A percentile compares a stretch with the other conserved stretches of the same genome.
phyloP scores from a whole-genome alignment of 1,284 basidiomycete genomes.

The Apiotrichum porosum region DNA sequence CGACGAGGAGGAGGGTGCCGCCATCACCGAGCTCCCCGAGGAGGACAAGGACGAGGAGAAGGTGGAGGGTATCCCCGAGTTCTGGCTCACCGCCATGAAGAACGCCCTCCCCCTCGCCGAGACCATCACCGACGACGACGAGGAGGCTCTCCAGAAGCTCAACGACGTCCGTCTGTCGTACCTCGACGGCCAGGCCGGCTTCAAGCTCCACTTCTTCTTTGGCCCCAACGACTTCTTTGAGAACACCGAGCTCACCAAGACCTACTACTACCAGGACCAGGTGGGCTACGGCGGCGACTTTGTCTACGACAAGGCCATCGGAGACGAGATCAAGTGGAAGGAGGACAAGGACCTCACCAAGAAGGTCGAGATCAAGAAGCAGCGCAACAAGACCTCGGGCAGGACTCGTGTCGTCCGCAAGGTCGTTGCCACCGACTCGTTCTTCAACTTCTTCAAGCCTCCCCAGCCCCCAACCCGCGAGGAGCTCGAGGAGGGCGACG shows the following conservation, averaged over 20 bases:
- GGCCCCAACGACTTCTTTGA: constrained; percentile 80
- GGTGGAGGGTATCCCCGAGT: constrained; percentile 76
- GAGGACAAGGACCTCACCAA: constrained; percentile 97
- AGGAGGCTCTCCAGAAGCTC: constrained; percentile 62
- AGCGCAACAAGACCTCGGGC: constrained; percentile 96
- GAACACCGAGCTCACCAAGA: constrained; percentile 80
- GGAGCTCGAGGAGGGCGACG: constrained; percentile 64
- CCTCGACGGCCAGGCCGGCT: constrained; percentile 71
- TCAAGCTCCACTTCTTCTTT: constrained; percentile 85
- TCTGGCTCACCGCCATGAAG: constrained; percentile 94
- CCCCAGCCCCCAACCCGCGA: constrained; percentile 71
- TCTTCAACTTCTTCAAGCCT: constrained; percentile 96
- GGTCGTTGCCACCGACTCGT: constrained; percentile 79
- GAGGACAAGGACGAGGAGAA: constrained; percentile 43
- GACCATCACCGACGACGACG: constrained; percentile 89
- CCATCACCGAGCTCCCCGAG: constrained; percentile 44
- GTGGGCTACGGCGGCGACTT: constrained; percentile 93
- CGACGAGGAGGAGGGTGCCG: constrained; percentile 46
- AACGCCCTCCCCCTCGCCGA: constrained; percentile 85
- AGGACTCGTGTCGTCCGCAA: constrained; percentile 87
- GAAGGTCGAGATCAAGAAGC: constrained; percentile 98
- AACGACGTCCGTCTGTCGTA: constrained; percentile 66
- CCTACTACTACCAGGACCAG: constrained; percentile 83
- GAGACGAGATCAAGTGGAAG: constrained; percentile 91
- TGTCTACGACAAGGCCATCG: constrained; percentile 88